Percentiles rank a stretch among this genome's conserved stretches.
Evolutionary conservation across 2,329 filamentous ascomycete species (phyloP).

Genomic region (Cladophialophora exuberans): DNA sequence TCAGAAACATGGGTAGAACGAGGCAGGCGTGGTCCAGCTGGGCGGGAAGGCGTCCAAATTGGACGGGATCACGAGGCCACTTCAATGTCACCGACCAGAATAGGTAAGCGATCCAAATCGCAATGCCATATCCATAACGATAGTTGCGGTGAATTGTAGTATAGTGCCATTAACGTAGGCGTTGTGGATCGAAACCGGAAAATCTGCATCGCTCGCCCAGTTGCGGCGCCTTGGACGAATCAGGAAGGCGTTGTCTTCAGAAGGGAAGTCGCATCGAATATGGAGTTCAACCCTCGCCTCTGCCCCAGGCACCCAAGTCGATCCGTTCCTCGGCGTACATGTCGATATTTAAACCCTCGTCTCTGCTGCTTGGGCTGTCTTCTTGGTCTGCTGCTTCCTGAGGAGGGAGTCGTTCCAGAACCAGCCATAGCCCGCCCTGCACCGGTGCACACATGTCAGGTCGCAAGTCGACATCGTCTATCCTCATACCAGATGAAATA

Average conservation of each 20-base stretch:
- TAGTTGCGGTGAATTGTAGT: no score
- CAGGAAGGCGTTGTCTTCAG: neutral
- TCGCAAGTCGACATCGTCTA: conserved; percentile 73
- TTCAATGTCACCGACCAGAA: no score
- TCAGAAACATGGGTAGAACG: no score
- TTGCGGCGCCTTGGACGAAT: no score
- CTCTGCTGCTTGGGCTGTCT: conserved; percentile 17
- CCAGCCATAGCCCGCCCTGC: conserved; percentile 71
- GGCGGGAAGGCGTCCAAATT: no score
- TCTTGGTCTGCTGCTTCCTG: conserved; percentile 41
- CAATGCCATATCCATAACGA: no score
- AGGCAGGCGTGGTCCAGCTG: no score
- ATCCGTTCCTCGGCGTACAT: conserved; percentile 49
- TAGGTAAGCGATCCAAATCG: no score
- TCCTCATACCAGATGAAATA: conserved; percentile 66
- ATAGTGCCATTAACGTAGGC: no score
- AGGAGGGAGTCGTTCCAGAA: conserved; percentile 71
- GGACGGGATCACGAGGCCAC: no score
- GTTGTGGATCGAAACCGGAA: no score
- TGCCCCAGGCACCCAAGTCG: conserved; percentile 40
- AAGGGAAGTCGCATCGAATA: neutral
- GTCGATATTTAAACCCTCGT: conserved; percentile 44
- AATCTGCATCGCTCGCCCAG: no score
- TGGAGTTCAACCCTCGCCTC: conserved; percentile 21
- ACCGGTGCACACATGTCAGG: conserved; percentile 56